A percentile compares a stretch with the other conserved stretches of the same genome.
phyloP scores from a whole-genome alignment of 2,329 filamentous ascomycete genomes.

The Dactylonectria estremocensis region DNA sequence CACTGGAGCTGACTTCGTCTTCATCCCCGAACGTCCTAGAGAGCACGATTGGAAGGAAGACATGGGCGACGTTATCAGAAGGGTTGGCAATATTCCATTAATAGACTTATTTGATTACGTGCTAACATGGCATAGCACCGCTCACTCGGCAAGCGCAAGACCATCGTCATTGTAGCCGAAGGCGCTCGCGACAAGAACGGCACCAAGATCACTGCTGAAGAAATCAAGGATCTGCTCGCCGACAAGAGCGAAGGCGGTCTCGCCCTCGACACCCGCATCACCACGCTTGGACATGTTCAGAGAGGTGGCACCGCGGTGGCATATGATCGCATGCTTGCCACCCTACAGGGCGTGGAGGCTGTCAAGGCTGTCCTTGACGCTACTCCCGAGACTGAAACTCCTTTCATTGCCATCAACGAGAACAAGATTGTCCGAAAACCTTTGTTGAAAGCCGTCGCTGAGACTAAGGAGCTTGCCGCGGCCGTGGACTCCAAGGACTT shows the following conservation, averaged over 20 bases:
- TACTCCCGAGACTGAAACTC: constrained; percentile 89
- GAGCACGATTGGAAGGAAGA: constrained; percentile 89
- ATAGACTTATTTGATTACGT: background rate
- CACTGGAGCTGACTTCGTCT: constrained; percentile 95
- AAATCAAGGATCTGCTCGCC: constrained; percentile 91
- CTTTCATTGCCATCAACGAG: constrained; percentile 96
- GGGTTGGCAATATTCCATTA: constrained; percentile 64
- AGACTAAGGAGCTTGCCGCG: constrained; percentile 87
- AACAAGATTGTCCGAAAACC: constrained; percentile 97
- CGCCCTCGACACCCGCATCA: constrained; percentile 91
- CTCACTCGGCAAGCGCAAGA: constrained; percentile 92
- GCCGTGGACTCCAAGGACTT: constrained; percentile 91
- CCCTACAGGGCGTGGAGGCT: constrained; percentile 93
- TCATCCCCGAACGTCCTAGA: constrained; percentile 95
- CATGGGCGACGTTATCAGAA: constrained; percentile 84
- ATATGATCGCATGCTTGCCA: constrained; percentile 94
- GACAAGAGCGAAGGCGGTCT: constrained; percentile 76
- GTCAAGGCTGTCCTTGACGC: constrained; percentile 93
- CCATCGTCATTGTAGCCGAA: constrained; percentile 97
- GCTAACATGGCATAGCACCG: constrained; percentile 75
- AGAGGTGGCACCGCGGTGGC: constrained; percentile 92
- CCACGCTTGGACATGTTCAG: constrained; percentile 97
- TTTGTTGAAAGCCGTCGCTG: constrained; percentile 87
- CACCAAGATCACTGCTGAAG: constrained; percentile 84
- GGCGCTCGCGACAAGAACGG: constrained; percentile 90